Percentiles rank a stretch among this genome's conserved stretches.
These are phyloP conservation scores for Mortierella sp. DNA, from an alignment of 371 early-diverging fungal genomes.

Conservation along the genomic window DNA sequence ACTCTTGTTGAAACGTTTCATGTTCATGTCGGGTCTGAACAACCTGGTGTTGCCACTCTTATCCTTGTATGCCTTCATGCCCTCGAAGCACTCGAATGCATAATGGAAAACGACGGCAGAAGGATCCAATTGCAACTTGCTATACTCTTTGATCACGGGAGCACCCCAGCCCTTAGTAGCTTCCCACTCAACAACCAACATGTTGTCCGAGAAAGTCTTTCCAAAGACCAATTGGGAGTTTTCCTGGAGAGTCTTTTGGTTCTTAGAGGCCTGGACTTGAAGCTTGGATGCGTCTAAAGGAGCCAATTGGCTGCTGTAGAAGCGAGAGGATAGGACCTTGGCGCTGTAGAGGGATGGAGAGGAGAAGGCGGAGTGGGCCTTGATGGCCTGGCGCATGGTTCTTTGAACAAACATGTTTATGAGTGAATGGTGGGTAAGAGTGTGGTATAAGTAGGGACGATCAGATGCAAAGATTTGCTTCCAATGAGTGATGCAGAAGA, in stretches of 20 bases:
- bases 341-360: conserved; percentile 26
- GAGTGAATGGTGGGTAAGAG: background rate
- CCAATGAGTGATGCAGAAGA: background rate
- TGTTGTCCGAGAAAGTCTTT: conserved; percentile 93
- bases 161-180: conserved; percentile 82
- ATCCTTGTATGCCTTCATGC: conserved; percentile 93
- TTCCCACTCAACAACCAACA: conserved; percentile 88
- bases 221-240: conserved; percentile 92
- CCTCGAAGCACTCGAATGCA: conserved; percentile 94
- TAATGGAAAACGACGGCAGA: conserved; percentile 95
- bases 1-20: conserved; percentile 83
- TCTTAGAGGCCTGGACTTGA: conserved; percentile 57
- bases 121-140: conserved; percentile 85
- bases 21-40: conserved; percentile 94
- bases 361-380: conserved; percentile 39
- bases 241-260: conserved; percentile 74
- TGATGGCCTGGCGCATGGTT: conserved; percentile 49
- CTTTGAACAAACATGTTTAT: conserved; percentile 51
- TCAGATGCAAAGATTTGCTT: background rate
- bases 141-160: conserved; percentile 85
- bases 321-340: conserved; percentile 47
- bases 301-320: conserved; percentile 34
- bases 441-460: background rate
- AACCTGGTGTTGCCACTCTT: conserved; percentile 84
- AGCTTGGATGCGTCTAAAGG: conserved; percentile 64